Evolutionary conservation across 768 basidiomycete genomes (phyloP).

Genomic region (Trichaptum fuscoviolaceum): DNA sequence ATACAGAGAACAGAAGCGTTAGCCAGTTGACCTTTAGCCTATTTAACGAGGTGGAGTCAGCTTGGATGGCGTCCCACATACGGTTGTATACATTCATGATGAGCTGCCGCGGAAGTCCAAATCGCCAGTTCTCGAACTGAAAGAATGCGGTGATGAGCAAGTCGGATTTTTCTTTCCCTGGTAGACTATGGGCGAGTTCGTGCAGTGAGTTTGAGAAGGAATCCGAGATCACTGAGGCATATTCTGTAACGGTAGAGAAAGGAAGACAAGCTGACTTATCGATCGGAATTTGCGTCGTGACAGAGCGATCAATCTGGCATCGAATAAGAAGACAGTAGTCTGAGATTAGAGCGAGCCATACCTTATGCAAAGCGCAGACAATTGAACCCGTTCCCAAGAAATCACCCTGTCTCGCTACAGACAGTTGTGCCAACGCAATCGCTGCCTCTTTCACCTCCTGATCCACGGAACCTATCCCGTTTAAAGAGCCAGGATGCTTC

Average conservation of each 20-base stretch:
- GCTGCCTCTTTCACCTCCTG: constrained; percentile 36
- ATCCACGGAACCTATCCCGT: constrained; percentile 17
- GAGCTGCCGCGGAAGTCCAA: constrained; percentile 46
- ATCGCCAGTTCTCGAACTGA: constrained; percentile 43
- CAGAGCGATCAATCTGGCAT: constrained; percentile 29
- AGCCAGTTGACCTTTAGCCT: constrained; percentile 49
- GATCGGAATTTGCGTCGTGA: constrained; percentile 30
- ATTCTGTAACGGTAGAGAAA: constrained; percentile 21
- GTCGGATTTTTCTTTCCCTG: constrained; percentile 13
- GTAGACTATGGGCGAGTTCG: constrained; percentile 27
- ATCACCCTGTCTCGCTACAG: constrained; percentile 40
- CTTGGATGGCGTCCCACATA: constrained; percentile 43
- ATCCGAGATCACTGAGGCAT: constrained; percentile 6
- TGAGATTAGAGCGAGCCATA: constrained; percentile 18
- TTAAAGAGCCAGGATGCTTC: constrained; percentile 5
- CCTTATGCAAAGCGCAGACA: constrained; percentile 42
- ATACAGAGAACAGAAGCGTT: constrained; percentile 42
- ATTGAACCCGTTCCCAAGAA: constrained; percentile 44
- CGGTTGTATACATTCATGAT: constrained; percentile 35
- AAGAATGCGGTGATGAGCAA: constrained; percentile 33
- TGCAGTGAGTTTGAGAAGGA: constrained; percentile 31
- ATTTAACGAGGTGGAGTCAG: constrained; percentile 23
- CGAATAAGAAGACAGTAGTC: constrained; percentile 5
- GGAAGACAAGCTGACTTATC: constrained; percentile 26
- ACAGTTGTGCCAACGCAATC: constrained; percentile 37